Conservation (phyloP, 2,329 filamentous ascomycete genomes). For the Fusarium globosum region DNA sequence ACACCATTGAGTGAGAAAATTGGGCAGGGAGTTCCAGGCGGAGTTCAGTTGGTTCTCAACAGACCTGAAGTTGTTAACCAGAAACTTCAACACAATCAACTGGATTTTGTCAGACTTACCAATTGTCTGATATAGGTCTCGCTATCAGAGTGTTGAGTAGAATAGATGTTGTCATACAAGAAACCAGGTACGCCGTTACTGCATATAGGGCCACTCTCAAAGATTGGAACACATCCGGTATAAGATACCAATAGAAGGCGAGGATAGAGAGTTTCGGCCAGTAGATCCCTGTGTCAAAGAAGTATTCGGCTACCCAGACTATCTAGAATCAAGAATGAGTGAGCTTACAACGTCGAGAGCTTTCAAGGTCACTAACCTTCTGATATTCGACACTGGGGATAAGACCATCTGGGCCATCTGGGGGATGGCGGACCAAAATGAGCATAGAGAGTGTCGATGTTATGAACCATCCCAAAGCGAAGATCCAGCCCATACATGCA, state of each 20-base stretch:
- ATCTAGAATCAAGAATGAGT: neutral
- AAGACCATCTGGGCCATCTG: neutral
- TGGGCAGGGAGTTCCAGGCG: neutral
- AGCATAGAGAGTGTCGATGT: neutral
- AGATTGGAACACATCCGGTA: neutral
- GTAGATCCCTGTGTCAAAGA: slow-evolving; percentile 16
- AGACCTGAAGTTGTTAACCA: neutral
- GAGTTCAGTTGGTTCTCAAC: slow-evolving; percentile 14
- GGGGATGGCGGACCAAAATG: neutral
- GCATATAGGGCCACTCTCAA: neutral
- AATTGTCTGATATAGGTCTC: slow-evolving; percentile 1
- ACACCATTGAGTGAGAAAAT: slow-evolving; percentile 10
- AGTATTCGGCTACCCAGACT: slow-evolving; percentile 9
- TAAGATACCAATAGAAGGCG: slow-evolving; percentile 17
- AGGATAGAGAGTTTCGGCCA: slow-evolving; percentile 13
- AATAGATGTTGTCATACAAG: neutral
- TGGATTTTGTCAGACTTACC: neutral
- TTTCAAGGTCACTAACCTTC: neutral
- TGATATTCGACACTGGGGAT: neutral
- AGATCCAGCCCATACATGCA: slow-evolving; percentile 2
- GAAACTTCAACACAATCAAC: fast-evolving
- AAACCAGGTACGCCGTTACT: neutral
- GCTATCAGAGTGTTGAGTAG: neutral
- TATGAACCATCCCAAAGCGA: slow-evolving; percentile 4
- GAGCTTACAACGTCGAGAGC: too few species aligned